These are phyloP conservation scores for Phytopythium mirpurense DNA, from an alignment of 352 stramenopile genomes.

Conservation along the genomic window DNA sequence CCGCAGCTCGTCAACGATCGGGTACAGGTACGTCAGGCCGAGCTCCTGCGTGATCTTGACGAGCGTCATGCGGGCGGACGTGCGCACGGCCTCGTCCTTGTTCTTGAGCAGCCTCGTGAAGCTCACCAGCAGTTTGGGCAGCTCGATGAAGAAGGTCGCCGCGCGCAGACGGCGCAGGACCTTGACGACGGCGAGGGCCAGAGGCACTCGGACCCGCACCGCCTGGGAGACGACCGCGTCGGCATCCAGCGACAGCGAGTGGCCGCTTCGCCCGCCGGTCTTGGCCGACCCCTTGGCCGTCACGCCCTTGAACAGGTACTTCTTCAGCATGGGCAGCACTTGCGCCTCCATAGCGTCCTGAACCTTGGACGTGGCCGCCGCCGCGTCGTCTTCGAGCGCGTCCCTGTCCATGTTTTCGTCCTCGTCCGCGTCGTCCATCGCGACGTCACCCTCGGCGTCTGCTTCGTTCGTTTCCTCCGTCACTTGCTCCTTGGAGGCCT, in stretches of 20 bases:
- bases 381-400: constrained; percentile 6
- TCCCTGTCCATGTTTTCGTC: constrained; percentile 15
- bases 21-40: constrained; percentile 76
- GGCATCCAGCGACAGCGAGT: constrained; percentile 22
- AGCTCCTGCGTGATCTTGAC: constrained; percentile 93
- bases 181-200: constrained; percentile 96
- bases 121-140: constrained; percentile 92
- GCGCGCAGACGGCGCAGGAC: constrained; percentile 92
- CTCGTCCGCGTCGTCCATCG: constrained; percentile 9
- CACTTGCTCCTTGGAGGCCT: not conserved
- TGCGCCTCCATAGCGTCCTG: constrained; percentile 75
- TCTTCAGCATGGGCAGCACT: constrained; percentile 83
- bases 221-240: constrained; percentile 31
- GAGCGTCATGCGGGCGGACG: constrained; percentile 90
- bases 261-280: constrained; percentile 29
- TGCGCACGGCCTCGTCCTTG: constrained; percentile 91
- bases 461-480: not conserved
- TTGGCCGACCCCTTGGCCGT: constrained; percentile 67
- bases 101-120: constrained; percentile 85
- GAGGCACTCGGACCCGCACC: constrained; percentile 83
- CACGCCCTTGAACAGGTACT: constrained; percentile 83
- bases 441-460: not conserved
- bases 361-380: constrained; percentile 41
- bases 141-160: constrained; percentile 88
- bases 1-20: constrained; percentile 79